Evolutionary conservation across 176 grass and related monocot species (phyloP).

Genomic region (Carex cristatella): DNA sequence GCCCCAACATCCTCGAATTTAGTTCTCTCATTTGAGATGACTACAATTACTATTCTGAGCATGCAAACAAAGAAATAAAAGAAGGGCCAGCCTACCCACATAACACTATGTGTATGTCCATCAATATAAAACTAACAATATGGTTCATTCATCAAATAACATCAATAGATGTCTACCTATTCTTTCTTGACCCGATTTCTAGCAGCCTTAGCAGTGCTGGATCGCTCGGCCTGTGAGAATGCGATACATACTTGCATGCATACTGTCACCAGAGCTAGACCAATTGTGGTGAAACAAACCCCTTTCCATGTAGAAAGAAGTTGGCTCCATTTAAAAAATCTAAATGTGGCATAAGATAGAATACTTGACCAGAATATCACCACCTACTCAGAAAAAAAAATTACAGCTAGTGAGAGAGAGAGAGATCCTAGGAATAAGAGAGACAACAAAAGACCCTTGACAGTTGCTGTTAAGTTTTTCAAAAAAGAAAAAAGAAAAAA

Average conservation of each 20-base stretch:
- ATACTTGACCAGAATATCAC: slow-evolving; percentile 58
- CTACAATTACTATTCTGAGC: background rate
- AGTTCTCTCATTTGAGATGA: background rate
- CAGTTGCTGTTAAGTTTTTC: no score
- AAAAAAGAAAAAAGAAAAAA: no score
- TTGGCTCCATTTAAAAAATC: slow-evolving; percentile 54
- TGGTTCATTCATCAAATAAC: background rate
- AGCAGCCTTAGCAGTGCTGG: slow-evolving; percentile 40
- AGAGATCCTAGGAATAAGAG: background rate
- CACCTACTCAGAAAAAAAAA: slow-evolving; percentile 30
- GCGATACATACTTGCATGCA: slow-evolving; percentile 57
- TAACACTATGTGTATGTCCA: background rate
- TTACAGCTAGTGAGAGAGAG: slow-evolving; percentile 12
- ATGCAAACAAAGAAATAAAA: background rate
- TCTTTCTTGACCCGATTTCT: slow-evolving; percentile 42
- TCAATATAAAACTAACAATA: background rate
- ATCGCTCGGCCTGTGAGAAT: slow-evolving; percentile 58
- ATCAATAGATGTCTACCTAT: slow-evolving; percentile 13
- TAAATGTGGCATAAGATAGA: slow-evolving; percentile 45
- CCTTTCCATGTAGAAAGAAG: slow-evolving; percentile 62
- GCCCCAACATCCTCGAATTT: no score
- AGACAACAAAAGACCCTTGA: no score
- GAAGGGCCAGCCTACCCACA: background rate
- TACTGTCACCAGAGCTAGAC: slow-evolving; percentile 34
- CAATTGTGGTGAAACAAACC: slow-evolving; percentile 21